Base-by-base conservation (phyloP, 805 yeast species). In the Starmerella khaoyaiensis region DNA sequence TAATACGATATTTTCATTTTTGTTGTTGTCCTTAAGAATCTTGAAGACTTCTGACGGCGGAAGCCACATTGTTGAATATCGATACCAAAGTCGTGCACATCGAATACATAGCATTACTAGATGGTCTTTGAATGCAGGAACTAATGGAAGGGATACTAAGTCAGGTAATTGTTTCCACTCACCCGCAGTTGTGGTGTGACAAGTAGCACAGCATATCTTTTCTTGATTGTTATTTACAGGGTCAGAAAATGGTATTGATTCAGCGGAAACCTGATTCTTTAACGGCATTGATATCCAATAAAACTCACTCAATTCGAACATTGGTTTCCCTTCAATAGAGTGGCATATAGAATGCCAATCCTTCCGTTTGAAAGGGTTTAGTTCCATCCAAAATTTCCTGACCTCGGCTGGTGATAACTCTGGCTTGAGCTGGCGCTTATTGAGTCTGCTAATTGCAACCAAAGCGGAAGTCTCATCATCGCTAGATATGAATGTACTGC, bases 11-110 rank as follows among this genome's bases (percentile, higher is more conserved):
- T 21, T 4, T 39, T n/a, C 12, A 11, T n/a, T 15, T 2, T 65
- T 68, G 45, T 69, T 68, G 53, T 65, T 71, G 2, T 11, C 9
- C 5, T 24, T 16, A 7, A 14, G 7, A 9, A 34, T 35, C n/a
- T 29, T 20, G 29, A 73, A 57, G 0, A 81, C 74, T 37, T 76
- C 83, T 18, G 59, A 48, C 0, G 94, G 94, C 23, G 72, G 74
- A 46, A 76, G 82, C 97, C 97, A 90, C 8, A 64, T 65, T 0
- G 81, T 75, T 0, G 84, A 95, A 56, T 87, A 87, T 27, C 93
- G 62, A 55, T 94, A 68, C 97, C 97, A 87, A 21, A 90, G 53
- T 40, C 79, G 67, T 0, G 95, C 94, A 62, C 98, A 87, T 37
- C 97, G 64, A 21, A 68, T 59, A 56, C 98, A 87, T 11, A 87